Evolutionary conservation across 305 asterid genomes (phyloP), one percentile per base, ranked within the genome.

Genomic region (Fraxinus albicans): DNA sequence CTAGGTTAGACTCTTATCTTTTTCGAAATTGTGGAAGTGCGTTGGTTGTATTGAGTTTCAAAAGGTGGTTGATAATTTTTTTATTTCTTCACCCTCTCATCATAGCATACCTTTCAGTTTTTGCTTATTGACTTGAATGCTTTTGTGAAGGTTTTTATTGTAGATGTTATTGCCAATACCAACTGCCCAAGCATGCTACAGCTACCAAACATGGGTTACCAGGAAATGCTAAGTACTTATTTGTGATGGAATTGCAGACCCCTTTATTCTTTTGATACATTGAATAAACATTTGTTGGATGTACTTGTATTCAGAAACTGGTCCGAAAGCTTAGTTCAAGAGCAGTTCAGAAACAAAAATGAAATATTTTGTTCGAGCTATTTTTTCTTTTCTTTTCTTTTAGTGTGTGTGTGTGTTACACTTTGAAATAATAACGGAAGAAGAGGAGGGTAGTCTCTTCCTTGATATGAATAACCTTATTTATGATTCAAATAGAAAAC

Each of bases 1-100:
- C 99, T 77, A 94, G 97, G 99, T 97, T 38, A 73, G 88, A 74
- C 80, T 34, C 70, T 3, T 79, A 78, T 58, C 79, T 40, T 75
- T 72, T 72, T 77, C 81, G 31, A 79, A 65, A 77, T 53, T 76
- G 9, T 67, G 17, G 40, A 79, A 33, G 25, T 50, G 29, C 40
- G 42, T 76, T 72, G 44, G 78, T 36, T 81, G 17, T 13, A 82
- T 84, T 74, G 82, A 65, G 83, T 82, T 85, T 79, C 36, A 76
- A 83, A 70, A 67, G 73, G 69, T 81, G 73, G 73, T 47, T 81
- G 53, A 35, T 17, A 19, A 35, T 6, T 80, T 31, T 81, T 21
- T 55, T 76, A 19, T 17, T 35, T 83, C 73, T 55, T 69, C 34
- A 55, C 67, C 35, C 35, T 80, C 77, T 42, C 53, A 42, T 75